These are phyloP conservation scores for Penicillium fimorum DNA, from an alignment of 495 filamentous ascomycete species.

Conservation along the genomic window DNA sequence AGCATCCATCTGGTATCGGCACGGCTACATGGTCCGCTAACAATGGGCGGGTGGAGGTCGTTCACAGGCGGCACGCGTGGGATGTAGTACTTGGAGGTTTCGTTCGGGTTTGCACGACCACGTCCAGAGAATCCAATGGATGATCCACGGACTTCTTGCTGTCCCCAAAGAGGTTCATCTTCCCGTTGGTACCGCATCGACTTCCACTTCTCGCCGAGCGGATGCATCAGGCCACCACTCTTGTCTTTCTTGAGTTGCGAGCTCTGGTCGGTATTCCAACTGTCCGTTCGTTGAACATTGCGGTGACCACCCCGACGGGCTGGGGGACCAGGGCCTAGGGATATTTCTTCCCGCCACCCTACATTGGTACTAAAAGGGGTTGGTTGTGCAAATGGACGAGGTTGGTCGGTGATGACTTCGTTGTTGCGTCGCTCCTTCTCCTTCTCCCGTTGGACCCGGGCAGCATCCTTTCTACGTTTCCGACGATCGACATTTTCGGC, in stretches of 20 bases:
- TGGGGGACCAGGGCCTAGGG: slow-evolving; percentile 70
- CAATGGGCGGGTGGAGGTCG: slow-evolving; percentile 82
- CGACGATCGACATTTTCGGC: slow-evolving; percentile 59
- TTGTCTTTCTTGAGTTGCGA: slow-evolving; percentile 34
- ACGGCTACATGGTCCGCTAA: slow-evolving; percentile 66
- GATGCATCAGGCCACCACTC: slow-evolving; percentile 30
- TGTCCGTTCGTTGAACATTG: slow-evolving; percentile 47
- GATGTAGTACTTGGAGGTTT: slow-evolving; percentile 58
- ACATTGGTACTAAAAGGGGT: slow-evolving; percentile 79
- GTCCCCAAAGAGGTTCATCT: slow-evolving; percentile 81
- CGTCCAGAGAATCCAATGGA: slow-evolving; percentile 54
- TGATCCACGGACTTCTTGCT: slow-evolving; percentile 45
- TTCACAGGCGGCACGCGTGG: slow-evolving; percentile 78
- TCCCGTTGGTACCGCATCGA: slow-evolving; percentile 74
- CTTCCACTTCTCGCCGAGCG: slow-evolving; percentile 64
- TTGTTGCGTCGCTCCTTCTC: slow-evolving; percentile 50
- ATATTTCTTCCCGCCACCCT: slow-evolving; percentile 83
- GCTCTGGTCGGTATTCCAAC: slow-evolving; percentile 43
- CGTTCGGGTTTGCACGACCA: slow-evolving; percentile 38
- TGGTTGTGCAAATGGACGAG: slow-evolving; percentile 72
- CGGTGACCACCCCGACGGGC: slow-evolving; percentile 53
- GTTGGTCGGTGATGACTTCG: slow-evolving; percentile 59
- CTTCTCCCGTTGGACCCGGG: slow-evolving; percentile 58
- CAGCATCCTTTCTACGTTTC: slow-evolving; percentile 65
- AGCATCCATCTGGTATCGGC: slow-evolving; percentile 85